phyloP scores from a whole-genome alignment of 164 flowering plant genomes.

The Magnolia officinalis region DNA sequence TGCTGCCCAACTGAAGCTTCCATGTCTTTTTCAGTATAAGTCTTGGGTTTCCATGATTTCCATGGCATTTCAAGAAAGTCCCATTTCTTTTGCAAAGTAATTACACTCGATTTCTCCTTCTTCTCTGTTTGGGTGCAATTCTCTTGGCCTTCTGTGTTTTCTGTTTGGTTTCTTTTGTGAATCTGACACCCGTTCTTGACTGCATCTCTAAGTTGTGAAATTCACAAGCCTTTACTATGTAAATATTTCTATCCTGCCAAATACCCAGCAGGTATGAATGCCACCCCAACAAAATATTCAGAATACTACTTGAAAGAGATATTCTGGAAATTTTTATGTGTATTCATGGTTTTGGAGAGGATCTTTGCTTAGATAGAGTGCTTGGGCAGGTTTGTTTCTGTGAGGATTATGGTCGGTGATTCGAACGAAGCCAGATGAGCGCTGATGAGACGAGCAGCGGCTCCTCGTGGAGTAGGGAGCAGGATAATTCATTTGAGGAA shows the following conservation, averaged over 20 bases:
- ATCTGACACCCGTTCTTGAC: constrained; percentile 29
- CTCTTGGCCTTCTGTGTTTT: constrained; percentile 27
- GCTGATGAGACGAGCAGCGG: constrained; percentile 46
- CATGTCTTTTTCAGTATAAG: constrained; percentile 27
- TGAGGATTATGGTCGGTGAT: constrained; percentile 2
- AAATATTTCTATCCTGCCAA: constrained; percentile 18
- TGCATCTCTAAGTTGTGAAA: constrained; percentile 9
- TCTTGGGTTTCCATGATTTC: constrained; percentile 1
- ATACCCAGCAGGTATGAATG: constrained; percentile 15
- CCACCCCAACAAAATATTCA: constrained; percentile 11
- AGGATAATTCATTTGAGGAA: constrained; percentile 84
- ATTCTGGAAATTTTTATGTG: constrained; percentile 9
- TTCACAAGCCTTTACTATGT: constrained; percentile 6
- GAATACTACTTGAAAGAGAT: constrained; percentile 27
- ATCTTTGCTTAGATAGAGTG: constrained; percentile 13
- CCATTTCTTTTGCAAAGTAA: constrained; percentile 33
- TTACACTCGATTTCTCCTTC: constrained; percentile 28
- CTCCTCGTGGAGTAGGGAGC: constrained; percentile 75
- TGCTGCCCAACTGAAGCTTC: constrained; percentile 44
- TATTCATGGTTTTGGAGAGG: constrained; percentile 12
- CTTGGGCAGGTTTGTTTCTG: constrained; percentile 8
- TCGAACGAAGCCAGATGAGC: constrained; percentile 46
- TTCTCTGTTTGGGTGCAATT: constrained; percentile 21
- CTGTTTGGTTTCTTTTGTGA: constrained; percentile 23
- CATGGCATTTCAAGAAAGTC: constrained; percentile 44